These are phyloP conservation scores for Crithidia expoeki DNA, from an alignment of 208 protist genomes.

Conservation along the genomic window DNA sequence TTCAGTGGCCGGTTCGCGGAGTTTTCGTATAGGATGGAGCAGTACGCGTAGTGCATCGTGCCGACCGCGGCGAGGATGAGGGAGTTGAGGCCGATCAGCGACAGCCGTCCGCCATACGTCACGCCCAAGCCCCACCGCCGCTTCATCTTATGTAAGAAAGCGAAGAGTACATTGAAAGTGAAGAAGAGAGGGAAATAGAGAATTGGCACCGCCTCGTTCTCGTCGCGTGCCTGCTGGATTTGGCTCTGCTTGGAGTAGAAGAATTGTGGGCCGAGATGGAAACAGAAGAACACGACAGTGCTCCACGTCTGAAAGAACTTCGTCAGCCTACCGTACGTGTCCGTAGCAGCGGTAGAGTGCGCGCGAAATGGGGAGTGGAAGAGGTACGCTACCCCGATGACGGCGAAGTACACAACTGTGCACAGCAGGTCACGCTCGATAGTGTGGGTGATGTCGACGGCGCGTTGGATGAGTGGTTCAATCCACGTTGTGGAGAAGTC, in stretches of 20 bases:
- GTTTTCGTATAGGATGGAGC: constrained; percentile 34
- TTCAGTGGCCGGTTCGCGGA: constrained; percentile 12
- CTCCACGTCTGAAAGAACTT: constrained; percentile 76
- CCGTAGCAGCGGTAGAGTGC: constrained; percentile 41
- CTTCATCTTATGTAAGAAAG: constrained; percentile 75
- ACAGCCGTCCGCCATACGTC: constrained; percentile 63
- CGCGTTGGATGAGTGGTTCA: constrained; percentile 27
- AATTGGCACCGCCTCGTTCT: constrained; percentile 31
- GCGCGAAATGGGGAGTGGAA: constrained; percentile 82
- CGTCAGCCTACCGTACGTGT: constrained; percentile 66
- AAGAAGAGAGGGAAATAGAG: constrained; percentile 76
- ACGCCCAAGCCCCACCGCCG: constrained; percentile 56
- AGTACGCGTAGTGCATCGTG: constrained; percentile 71
- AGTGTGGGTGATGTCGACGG: constrained; percentile 24
- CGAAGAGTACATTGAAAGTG: constrained; percentile 45
- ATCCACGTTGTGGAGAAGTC: constrained; percentile 34
- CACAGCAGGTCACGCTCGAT: constrained; percentile 43
- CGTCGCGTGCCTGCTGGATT: background rate
- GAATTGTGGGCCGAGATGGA: constrained; percentile 62
- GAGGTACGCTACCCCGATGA: constrained; percentile 61
- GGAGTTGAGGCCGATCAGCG: constrained; percentile 63
- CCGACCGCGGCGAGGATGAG: constrained; percentile 67
- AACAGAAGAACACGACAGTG: constrained; percentile 50
- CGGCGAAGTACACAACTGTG: constrained; percentile 49
- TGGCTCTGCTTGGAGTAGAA: constrained; percentile 34